Percentiles rank a stretch among this genome's conserved stretches.
Evolutionary conservation across 805 yeast species (phyloP).

Genomic region (Yarrowia keelungensis): DNA sequence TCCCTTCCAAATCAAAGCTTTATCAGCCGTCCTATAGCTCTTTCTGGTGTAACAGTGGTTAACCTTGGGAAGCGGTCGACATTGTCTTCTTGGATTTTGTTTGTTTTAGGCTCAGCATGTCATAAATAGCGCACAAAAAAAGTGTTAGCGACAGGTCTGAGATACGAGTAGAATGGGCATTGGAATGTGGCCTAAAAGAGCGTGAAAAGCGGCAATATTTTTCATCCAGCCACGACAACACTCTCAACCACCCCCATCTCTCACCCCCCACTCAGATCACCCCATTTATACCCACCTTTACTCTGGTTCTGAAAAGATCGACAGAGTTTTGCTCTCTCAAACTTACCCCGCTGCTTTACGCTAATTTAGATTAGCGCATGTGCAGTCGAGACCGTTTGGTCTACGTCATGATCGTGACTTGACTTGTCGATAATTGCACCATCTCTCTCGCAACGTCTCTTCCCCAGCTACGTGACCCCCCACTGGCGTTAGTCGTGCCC

Average conservation of each 20-base stretch:
- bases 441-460: neutral
- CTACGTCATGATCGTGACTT: slow-evolving; percentile 36
- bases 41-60: slow-evolving; percentile 5
- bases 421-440: slow-evolving; percentile 20
- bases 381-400: slow-evolving; percentile 38
- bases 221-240: too few species aligned
- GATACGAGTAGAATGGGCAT: neutral
- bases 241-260: too few species aligned
- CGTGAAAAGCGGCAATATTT: too few species aligned
- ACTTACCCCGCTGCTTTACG: slow-evolving; percentile 38
- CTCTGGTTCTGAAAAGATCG: slow-evolving; percentile 6
- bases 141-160: slow-evolving; percentile 2
- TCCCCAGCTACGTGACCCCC: neutral
- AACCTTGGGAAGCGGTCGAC: slow-evolving; percentile 9
- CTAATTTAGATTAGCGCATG: slow-evolving; percentile 33
- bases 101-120: slow-evolving; percentile 13
- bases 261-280: neutral
- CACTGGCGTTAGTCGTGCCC: slow-evolving; percentile 23
- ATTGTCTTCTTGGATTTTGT: slow-evolving; percentile 13
- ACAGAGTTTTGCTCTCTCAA: slow-evolving; percentile 34
- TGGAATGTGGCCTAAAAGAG: neutral
- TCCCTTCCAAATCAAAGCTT: neutral
- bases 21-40: slow-evolving; percentile 19
- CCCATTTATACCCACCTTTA: slow-evolving; percentile 4
- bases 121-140: slow-evolving; percentile 33